Conservation (phyloP, 495 filamentous ascomycete species). For the Neohortaea acidophila region DNA sequence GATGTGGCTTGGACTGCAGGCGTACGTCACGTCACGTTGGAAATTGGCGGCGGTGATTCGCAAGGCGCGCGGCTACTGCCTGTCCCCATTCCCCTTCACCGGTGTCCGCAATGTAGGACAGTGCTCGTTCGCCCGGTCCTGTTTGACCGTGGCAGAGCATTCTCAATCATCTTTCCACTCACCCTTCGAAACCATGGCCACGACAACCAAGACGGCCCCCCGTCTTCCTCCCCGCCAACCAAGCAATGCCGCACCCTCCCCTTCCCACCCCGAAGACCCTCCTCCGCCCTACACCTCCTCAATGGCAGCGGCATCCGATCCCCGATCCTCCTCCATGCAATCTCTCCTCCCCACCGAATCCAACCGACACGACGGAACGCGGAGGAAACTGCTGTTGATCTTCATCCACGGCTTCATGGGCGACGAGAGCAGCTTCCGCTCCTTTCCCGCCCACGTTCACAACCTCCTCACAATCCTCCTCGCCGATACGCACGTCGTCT, state of each 20-base stretch:
- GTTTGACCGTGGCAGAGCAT: not conserved
- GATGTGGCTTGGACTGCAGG: too few species aligned
- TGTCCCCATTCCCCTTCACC: not conserved
- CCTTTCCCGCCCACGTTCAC: conserved; percentile 80
- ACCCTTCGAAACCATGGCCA: not conserved
- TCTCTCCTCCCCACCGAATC: conserved; percentile 40
- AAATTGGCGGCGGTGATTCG: too few species aligned
- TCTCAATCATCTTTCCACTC: not conserved
- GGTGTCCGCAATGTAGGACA: not conserved
- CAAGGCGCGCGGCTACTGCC: too few species aligned
- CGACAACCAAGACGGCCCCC: not conserved
- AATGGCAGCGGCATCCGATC: conserved; percentile 28
- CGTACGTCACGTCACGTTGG: not conserved
- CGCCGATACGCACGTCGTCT: conserved; percentile 58
- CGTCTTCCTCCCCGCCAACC: conserved; percentile 1
- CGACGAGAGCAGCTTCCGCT: conserved; percentile 71
- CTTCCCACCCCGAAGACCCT: not conserved
- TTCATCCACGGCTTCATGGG: conserved; percentile 85
- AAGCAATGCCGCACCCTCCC: not conserved
- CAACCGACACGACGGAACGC: conserved; percentile 25
- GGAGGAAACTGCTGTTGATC: conserved; percentile 58
- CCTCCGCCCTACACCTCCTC: conserved; percentile 10
- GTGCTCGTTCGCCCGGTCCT: not conserved
- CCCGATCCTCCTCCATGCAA: conserved; percentile 47
- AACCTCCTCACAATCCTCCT: conserved; percentile 53